Evolutionary conservation across 2,329 filamentous ascomycete genomes (phyloP).

Genomic region (Mariannaea elegans): DNA sequence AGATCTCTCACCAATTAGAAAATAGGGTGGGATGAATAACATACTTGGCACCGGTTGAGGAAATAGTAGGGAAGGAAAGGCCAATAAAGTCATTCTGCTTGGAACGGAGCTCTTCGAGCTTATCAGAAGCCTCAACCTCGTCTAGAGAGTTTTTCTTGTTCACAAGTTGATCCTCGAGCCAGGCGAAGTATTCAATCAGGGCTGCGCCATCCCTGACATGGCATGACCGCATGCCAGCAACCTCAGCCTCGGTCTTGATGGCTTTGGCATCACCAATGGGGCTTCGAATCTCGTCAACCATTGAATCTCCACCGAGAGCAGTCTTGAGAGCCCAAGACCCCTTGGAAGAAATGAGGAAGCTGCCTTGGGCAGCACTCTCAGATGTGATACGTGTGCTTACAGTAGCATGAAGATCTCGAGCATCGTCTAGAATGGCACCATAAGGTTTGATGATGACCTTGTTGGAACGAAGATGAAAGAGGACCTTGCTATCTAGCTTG

Average conservation of each 20-base stretch:
- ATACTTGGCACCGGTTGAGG: constrained; percentile 83
- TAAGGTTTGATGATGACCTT: constrained; percentile 84
- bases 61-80: constrained; percentile 95
- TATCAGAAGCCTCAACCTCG: constrained; percentile 91
- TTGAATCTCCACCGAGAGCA: constrained; percentile 83
- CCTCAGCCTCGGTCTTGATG: constrained; percentile 89
- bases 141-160: constrained; percentile 78
- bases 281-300: constrained; percentile 87
- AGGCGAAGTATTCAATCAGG: constrained; percentile 91
- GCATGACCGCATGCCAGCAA: constrained; percentile 92
- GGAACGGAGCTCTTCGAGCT: constrained; percentile 79
- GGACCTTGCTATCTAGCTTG: constrained; percentile 76
- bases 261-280: constrained; percentile 92
- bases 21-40: constrained; percentile 36
- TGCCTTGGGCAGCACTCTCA: constrained; percentile 54
- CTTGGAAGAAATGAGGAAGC: constrained; percentile 87
- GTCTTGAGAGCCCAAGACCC: constrained; percentile 93
- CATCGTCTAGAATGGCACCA: constrained; percentile 79
- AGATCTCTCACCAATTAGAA: background rate
- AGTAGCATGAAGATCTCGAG: constrained; percentile 63
- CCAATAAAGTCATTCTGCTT: constrained; percentile 81
- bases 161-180: constrained; percentile 89
- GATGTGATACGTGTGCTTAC: constrained; percentile 51
- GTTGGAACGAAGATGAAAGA: constrained; percentile 73
- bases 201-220: constrained; percentile 94